Evolutionary conservation across 768 basidiomycete genomes (phyloP).

Genomic region (Hysterangium stoloniferum): DNA sequence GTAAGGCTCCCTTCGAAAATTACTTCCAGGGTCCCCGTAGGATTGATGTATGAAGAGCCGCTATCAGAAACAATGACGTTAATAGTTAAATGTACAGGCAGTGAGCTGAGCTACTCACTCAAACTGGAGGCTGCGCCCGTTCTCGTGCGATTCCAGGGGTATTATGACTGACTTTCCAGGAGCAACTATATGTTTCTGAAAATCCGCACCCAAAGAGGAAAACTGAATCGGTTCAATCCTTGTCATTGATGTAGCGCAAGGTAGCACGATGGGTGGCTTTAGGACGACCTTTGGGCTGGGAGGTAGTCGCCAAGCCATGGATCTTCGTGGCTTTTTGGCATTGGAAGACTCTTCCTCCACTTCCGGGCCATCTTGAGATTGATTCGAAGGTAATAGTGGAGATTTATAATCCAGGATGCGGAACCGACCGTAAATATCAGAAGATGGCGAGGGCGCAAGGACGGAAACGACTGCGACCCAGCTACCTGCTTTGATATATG

Average conservation of each 20-base stretch:
- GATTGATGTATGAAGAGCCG: conserved; percentile 7
- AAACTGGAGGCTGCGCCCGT: conserved; percentile 9
- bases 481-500: not conserved
- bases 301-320: too few relatives aligned
- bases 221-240: not conserved
- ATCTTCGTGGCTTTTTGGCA: not conserved
- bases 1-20: conserved; percentile 2
- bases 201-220: not conserved
- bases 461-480: conserved; percentile 5
- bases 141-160: not conserved
- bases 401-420: not conserved
- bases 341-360: not conserved
- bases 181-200: not conserved
- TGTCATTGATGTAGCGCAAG: not conserved
- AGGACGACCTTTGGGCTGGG: too few relatives aligned
- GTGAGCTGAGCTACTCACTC: conserved; percentile 3
- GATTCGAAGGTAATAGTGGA: not conserved
- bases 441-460: conserved; percentile 1
- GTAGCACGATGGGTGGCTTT: conserved; percentile 2
- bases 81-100: not conserved
- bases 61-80: not conserved
- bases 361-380: not conserved
- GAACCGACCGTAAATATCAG: conserved; percentile 5
- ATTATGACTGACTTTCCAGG: conserved; percentile 3
- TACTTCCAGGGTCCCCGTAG: not conserved